These are phyloP conservation scores for Aureobasidium uvarum DNA, from an alignment of 2,329 filamentous ascomycete genomes.

Conservation along the genomic window DNA sequence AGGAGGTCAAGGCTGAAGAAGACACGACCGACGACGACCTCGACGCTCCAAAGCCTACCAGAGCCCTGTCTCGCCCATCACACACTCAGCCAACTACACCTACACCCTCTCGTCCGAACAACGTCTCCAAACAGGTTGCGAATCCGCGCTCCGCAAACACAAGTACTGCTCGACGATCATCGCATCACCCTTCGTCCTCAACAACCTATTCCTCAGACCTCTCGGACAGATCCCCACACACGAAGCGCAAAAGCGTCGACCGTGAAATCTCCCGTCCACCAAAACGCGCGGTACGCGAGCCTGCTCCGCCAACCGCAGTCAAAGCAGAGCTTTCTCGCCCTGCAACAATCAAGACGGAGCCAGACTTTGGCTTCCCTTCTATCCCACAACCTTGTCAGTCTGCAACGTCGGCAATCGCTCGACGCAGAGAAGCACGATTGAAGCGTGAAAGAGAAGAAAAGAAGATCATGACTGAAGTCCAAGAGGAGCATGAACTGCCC, in stretches of 20 bases:
- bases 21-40: conserved; percentile 28
- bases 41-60: conserved; percentile 22
- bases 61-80: background rate
- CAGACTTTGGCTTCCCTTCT: conserved; percentile 12
- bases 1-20: background rate
- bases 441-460: conserved; percentile 34
- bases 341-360: background rate
- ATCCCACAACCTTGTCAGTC: conserved; percentile 5
- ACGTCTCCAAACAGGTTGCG: background rate
- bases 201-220: background rate
- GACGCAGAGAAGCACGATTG: conserved; percentile 37
- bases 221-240: conserved; percentile 1
- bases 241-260: conserved; percentile 7
- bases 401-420: conserved; percentile 28
- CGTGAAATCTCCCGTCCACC: background rate
- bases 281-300: background rate
- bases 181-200: background rate
- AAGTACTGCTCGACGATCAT: background rate
- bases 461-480: conserved; percentile 35
- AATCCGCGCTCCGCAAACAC: background rate
- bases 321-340: background rate
- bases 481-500: conserved; percentile 40
- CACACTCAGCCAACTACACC: background rate
- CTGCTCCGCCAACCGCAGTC: background rate
- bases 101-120: background rate